Conservation (phyloP, 768 basidiomycete species). For the Russula lepida region DNA sequence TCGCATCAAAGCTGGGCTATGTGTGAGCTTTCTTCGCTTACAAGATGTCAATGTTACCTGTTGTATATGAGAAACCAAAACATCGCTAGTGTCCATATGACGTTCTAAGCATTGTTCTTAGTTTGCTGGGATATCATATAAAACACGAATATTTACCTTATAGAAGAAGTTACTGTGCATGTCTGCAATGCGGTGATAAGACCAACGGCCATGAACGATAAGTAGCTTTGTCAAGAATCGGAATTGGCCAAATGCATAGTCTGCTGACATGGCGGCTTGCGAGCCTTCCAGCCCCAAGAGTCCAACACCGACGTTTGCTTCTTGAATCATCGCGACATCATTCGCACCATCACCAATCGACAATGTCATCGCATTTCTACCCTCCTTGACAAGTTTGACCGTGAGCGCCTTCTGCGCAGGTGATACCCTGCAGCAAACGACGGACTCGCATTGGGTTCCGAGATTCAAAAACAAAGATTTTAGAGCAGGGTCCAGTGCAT, state of each 20-base stretch:
- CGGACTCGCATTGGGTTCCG: constrained; percentile 93
- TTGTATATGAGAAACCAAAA: constrained; percentile 94
- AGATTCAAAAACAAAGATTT: constrained; percentile 86
- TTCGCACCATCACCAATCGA: constrained; percentile 97
- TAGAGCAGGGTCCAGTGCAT: constrained; percentile 68
- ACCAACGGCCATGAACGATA: constrained; percentile 94
- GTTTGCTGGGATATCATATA: constrained; percentile 4
- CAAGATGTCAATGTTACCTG: constrained; percentile 40
- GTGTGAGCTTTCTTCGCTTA: constrained; percentile 16
- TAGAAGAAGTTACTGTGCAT: constrained; percentile 99
- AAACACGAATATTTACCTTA: constrained; percentile 50
- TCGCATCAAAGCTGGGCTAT: constrained; percentile 72
- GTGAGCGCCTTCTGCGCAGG: constrained; percentile 98
- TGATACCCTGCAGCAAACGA: constrained; percentile 96
- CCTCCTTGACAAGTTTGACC: constrained; percentile 93
- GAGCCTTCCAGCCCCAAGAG: constrained; percentile 91
- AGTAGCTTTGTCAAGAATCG: constrained; percentile 85
- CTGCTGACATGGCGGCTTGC: constrained; percentile 98
- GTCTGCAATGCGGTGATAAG: constrained; percentile 90
- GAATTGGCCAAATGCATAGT: constrained; percentile 98
- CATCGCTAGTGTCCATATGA: constrained; percentile 87
- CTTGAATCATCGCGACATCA: constrained; percentile 99
- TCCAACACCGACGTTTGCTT: constrained; percentile 96
- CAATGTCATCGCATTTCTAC: constrained; percentile 90
- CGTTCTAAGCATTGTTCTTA: constrained; percentile 43